A percentile compares a stretch with the other conserved stretches of the same genome.
Conservation (phyloP, 139 green algal genomes). For the Picochlorum sp. region DNA sequence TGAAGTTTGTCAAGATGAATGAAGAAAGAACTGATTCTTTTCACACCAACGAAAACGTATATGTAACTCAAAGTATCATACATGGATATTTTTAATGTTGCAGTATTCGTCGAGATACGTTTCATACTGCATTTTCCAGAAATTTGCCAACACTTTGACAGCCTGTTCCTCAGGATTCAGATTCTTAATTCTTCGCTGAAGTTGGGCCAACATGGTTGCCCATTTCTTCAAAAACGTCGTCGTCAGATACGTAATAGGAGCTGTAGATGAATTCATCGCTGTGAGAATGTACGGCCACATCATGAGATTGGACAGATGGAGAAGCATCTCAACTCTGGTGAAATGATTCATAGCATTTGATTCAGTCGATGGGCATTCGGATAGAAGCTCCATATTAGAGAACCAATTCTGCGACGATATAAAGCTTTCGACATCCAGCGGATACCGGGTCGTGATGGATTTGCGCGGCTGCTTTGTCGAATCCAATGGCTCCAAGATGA, state of each 20-base stretch:
- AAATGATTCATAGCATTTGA: background rate
- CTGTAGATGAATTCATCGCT: background rate
- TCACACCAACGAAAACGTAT: no score
- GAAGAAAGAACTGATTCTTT: no score
- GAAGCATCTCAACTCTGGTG: slow-evolving; percentile 3
- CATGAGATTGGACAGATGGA: slow-evolving; percentile 8
- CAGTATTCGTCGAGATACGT: background rate
- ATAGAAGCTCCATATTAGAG: background rate
- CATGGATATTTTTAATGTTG: no score
- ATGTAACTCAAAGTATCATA: no score
- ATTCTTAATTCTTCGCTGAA: slow-evolving; percentile 5
- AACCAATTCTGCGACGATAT: slow-evolving; percentile 2
- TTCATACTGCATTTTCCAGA: slow-evolving; percentile 3
- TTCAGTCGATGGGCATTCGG: background rate
- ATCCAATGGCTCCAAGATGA: background rate
- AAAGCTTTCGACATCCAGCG: background rate
- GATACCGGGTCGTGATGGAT: background rate
- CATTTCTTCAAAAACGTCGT: slow-evolving; percentile 2
- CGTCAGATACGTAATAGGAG: background rate
- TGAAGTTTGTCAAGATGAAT: no score
- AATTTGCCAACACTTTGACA: slow-evolving; percentile 9
- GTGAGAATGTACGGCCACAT: slow-evolving; percentile 6
- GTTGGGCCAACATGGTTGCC: background rate
- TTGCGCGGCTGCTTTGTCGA: background rate
- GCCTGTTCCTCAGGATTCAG: slow-evolving; percentile 12